Base-by-base conservation (phyloP, 1,139 yeast species). In the Protomyces inundatus region DNA sequence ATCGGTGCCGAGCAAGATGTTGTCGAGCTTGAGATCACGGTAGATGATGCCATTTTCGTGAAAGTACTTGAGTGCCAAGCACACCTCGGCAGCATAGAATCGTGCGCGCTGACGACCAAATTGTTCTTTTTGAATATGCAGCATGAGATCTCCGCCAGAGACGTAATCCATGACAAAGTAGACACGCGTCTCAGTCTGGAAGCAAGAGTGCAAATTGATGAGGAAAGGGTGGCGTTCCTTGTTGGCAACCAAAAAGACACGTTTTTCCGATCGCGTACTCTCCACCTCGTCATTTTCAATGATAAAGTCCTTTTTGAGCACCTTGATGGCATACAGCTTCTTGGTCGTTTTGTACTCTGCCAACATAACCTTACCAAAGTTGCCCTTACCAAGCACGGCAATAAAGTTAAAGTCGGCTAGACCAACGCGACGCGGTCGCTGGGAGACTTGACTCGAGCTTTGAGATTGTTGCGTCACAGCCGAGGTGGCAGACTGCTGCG, bases 151-250 rank as follows among this genome's bases (percentile, higher is more conserved):
- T 74, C 99, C 99, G 65, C 98, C 99, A 10, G 95, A 86, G 63
- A 93, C 87, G 73, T 90, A 93, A 75, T 93, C 98, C 98, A 93
- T 93, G 12, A 95, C 98, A 77, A 95, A 93, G 76, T 95, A 93
- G 55, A 93, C 88, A 73, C 98, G 84, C 74, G 95, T 91, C 71
- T 95, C 98, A 0, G 98, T 93, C 77, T 93, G 99, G 82, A 93
- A 93, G 73, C 98, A 90, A 71, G 97, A 95, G 73, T 87, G 95
- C 68, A 95, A 79, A 72, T 90, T 90, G 70, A 95, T 82, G 74
- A 93, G 81, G 76, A 95, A 93, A 61, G 99, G 98, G 77, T 93
- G 98, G 71, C 84, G 84, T 67, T 90, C 95, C 69, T 84, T 84
- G 72, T 91, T 93, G 35, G 98, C 98, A 69, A 93, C 82, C 71